Conservation (phyloP, 768 basidiomycete species). For the Paxillus rubicundulus region DNA sequence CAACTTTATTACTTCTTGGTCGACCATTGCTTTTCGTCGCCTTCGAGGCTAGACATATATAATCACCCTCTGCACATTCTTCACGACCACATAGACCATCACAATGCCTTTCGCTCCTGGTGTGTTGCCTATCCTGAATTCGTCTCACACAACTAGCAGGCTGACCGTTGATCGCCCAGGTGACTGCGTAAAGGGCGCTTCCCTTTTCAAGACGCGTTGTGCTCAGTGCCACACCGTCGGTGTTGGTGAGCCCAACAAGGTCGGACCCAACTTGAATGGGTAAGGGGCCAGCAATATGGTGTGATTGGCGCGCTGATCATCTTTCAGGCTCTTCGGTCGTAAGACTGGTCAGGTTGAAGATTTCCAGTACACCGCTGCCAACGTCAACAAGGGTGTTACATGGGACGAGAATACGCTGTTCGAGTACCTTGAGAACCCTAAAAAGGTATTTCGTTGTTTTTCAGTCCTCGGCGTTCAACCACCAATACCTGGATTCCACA, state of each 20-base stretch:
- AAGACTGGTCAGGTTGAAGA: slow-evolving; percentile 83
- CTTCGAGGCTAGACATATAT: slow-evolving; percentile 9
- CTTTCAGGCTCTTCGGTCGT: slow-evolving; percentile 73
- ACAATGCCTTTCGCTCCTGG: slow-evolving; percentile 45
- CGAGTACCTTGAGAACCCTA: slow-evolving; percentile 95
- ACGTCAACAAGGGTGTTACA: slow-evolving; percentile 87
- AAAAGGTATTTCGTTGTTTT: slow-evolving; percentile 61
- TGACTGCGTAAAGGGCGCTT: slow-evolving; percentile 87
- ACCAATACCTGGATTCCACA: slow-evolving; percentile 23
- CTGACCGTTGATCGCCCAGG: slow-evolving; percentile 43
- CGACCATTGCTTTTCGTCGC: neutral
- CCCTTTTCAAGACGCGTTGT: slow-evolving; percentile 95
- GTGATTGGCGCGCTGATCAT: neutral
- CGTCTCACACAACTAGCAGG: neutral
- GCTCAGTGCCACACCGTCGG: slow-evolving; percentile 91
- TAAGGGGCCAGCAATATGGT: slow-evolving; percentile 35
- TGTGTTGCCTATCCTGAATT: slow-evolving; percentile 21
- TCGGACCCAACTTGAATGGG: slow-evolving; percentile 96
- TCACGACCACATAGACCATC: slow-evolving; percentile 6
- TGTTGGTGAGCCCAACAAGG: slow-evolving; percentile 76
- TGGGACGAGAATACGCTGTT: slow-evolving; percentile 92
- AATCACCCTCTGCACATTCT: neutral
- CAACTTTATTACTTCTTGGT: neutral
- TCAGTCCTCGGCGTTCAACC: neutral
- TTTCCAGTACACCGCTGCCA: slow-evolving; percentile 92